Evolutionary conservation across 1,139 yeast species (phyloP).

Genomic region (Kluyveromyces sp.): DNA sequence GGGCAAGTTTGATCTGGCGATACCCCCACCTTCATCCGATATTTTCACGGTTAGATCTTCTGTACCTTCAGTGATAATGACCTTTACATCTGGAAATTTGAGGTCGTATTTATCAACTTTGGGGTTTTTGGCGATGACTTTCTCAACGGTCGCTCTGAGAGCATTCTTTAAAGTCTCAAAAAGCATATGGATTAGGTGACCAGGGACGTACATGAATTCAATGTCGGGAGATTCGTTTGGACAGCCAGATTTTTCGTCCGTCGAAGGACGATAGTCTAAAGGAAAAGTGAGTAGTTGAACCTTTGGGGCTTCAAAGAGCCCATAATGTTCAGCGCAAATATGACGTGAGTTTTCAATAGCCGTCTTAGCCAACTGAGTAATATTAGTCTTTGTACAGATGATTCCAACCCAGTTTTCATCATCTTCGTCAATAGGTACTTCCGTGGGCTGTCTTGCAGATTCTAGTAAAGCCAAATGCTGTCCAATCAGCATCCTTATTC

Average conservation of each 20-base stretch:
- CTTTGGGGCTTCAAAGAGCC: slow-evolving; percentile 73
- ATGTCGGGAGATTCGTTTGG: slow-evolving; percentile 44
- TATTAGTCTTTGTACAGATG: slow-evolving; percentile 73
- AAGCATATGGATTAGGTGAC: slow-evolving; percentile 81
- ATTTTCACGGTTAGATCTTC: slow-evolving; percentile 92
- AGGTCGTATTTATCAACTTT: slow-evolving; percentile 51
- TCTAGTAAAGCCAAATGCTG: slow-evolving; percentile 60
- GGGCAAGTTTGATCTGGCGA: slow-evolving; percentile 77
- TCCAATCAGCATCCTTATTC: slow-evolving; percentile 83
- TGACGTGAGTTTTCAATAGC: slow-evolving; percentile 84
- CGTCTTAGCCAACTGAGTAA: slow-evolving; percentile 71
- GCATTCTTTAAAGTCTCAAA: slow-evolving; percentile 83
- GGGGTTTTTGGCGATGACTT: slow-evolving; percentile 42
- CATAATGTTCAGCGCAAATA: slow-evolving; percentile 83
- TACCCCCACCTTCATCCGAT: slow-evolving; percentile 93
- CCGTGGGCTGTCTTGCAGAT: slow-evolving; percentile 7
- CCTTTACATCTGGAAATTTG: slow-evolving; percentile 75
- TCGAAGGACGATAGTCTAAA: slow-evolving; percentile 1
- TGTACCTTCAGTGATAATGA: slow-evolving; percentile 83
- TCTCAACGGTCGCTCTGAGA: slow-evolving; percentile 77
- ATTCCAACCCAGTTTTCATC: slow-evolving; percentile 64
- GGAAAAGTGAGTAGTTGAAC: slow-evolving; percentile 57
- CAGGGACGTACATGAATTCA: slow-evolving; percentile 82
- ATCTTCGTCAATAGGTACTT: slow-evolving; percentile 39
- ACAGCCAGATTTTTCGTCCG: slow-evolving; percentile 1